Base-by-base conservation (phyloP, 805 yeast genomes). In the Pichia exigua region DNA sequence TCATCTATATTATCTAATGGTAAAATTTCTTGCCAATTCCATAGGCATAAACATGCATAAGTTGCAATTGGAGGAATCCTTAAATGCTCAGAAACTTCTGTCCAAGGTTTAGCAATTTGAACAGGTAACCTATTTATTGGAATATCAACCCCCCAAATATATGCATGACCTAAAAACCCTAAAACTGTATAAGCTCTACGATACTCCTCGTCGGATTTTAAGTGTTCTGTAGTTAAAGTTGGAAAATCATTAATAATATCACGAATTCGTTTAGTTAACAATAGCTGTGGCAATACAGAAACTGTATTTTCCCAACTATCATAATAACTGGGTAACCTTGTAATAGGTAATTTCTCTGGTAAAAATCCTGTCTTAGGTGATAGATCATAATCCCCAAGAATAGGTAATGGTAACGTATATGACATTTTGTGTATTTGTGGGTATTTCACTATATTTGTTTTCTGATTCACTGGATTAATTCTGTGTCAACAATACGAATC, bases 1-100 rank as follows among this genome's bases (percentile, higher is more conserved):
- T 60, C 61, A 6, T 56, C 59, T 40, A 57, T 62, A 8, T 54
- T 49, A 18, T 59, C 65, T 22, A 46, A 45, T 3, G 84, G 84
- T 17, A 83, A 60, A 17, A 84, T 78, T 45, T 79, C 75, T 58
- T 77, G 79, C 75, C 79, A 91, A 65, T 91, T 91, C 97, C 97
- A 91, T 45, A 91, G 77, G 56, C 94, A 82, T 55, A 89, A 71
- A 1, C 92, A 86, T 4, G 97, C 88, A 65, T 89, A 92, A 0
- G 97, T 87, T 15, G 89, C 91, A 28, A 91, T 67, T 0, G 97
- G 95, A 1, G 96, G 96, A 17, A 91, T 71, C 22, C 85, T 83
- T 54, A 92, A 73, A 30, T 71, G 60, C 2, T 79, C 78, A 9
- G 86, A 70, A 0, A 81, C 78, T 45, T 68, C 69, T 2, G 86